Conservation (phyloP, 2,329 filamentous ascomycete species). For the Curvularia lunata region DNA sequence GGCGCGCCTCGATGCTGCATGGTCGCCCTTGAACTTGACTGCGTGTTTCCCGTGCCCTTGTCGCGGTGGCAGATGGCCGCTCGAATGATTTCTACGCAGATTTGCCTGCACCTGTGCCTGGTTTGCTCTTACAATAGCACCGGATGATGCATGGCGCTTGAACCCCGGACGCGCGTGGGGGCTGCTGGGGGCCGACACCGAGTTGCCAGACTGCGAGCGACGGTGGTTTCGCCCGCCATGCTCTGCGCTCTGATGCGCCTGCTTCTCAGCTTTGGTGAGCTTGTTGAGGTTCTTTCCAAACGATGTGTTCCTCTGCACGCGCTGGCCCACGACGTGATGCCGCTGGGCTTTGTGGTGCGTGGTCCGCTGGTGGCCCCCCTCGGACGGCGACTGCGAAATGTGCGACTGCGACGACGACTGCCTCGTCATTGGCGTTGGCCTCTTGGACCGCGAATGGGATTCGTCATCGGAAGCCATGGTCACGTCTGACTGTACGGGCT, state of each 20-base stretch:
- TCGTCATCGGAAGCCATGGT: constrained; percentile 48
- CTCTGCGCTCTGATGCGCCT: constrained; percentile 33
- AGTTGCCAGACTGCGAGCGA: constrained; percentile 48
- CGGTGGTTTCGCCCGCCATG: constrained; percentile 44
- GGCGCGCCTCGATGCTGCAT: constrained; percentile 38
- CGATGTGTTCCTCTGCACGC: constrained; percentile 50
- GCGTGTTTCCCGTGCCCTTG: constrained; percentile 50
- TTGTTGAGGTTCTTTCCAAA: constrained; percentile 53
- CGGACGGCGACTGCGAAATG: constrained; percentile 49
- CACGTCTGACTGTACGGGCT: constrained; percentile 34
- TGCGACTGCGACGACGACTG: constrained; percentile 49
- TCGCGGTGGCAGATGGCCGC: constrained; percentile 54
- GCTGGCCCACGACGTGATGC: constrained; percentile 51
- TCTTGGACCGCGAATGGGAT: constrained; percentile 45
- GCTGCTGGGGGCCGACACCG: constrained; percentile 45
- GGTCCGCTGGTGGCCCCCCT: constrained; percentile 33
- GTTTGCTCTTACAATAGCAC: constrained; percentile 44
- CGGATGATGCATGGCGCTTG: constrained; percentile 53
- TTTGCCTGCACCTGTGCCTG: constrained; percentile 43
- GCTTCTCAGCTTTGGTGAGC: constrained; percentile 44
- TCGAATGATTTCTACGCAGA: constrained; percentile 53
- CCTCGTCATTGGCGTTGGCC: constrained; percentile 44
- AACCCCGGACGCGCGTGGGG: constrained; percentile 44
- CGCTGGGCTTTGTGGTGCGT: constrained; percentile 45
- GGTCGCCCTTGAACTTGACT: constrained; percentile 46